Evolutionary conservation across 2,329 filamentous ascomycete genomes (phyloP), one percentile per base, ranked within the genome.

Genomic region (Fusarium sp.): DNA sequence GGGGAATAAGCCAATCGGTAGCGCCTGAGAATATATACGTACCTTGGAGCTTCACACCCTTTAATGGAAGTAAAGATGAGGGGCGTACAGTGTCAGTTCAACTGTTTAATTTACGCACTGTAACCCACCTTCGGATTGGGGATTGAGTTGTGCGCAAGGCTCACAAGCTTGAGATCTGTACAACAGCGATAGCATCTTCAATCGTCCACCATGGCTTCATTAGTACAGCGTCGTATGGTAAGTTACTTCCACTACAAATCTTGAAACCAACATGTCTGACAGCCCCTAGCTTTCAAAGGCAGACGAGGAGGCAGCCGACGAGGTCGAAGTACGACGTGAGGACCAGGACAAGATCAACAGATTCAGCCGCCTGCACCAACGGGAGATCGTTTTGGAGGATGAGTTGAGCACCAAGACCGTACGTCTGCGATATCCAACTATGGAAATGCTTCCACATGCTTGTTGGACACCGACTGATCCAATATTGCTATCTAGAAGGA

Each of bases 291-390:
- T 99, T 72, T 93, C 93, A 44, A 97, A 93, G 78, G 95, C 97
- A 79, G 95, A 98, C 75, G 96, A 99, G 81, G 91, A 90, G 62
- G 85, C 90, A 21, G 87, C 89, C 66, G 92, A 96, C 71, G 96
- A 99, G 78, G 91, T 94, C 74, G 93, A 98, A 81, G 96, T 99
- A 62, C 92, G 96, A 64, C 92, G 94, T 76, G 94, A 98, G 80
- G 96, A 99, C 79, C 96, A 99, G 81, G 94, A 98, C 83, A 97
- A 96, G 83, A 99, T 99, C 88, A 99, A 99, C 83, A 91, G 90
- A 70, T 99, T 99, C 85, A 98, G 94, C 80, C 91, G 94, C 43
- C 85, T 99, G 68, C 96, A 99, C 80, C 93, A 97, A 78, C 91
- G 93, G 52, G 92, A 97, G 79, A 86, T 92, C 33, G 81, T 85